Conservation (phyloP, 306 rosid species). For the Styphnolobium japonicum region DNA sequence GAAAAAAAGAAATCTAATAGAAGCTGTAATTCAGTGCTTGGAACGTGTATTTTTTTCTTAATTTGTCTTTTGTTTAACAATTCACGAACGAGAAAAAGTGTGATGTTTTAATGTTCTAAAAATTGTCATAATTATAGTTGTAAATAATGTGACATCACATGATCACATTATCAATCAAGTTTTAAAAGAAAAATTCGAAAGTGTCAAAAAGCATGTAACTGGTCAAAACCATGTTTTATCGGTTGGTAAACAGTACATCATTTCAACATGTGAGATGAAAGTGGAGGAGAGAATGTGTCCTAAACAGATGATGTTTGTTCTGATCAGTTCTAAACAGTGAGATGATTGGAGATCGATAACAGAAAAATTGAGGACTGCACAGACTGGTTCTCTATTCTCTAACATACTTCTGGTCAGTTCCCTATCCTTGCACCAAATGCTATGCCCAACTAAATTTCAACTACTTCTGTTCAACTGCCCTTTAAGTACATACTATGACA, state of each 20-base stretch:
- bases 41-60: no score
- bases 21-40: no score
- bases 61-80: no score
- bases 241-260: conserved; percentile 34
- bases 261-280: conserved; percentile 11
- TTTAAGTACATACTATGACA: background rate
- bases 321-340: background rate
- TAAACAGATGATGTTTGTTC: background rate
- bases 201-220: background rate
- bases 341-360: background rate
- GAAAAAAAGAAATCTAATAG: no score
- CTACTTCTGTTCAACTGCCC: conserved; percentile 54
- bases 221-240: conserved; percentile 14
- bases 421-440: conserved; percentile 35
- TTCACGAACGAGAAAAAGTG: no score
- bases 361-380: background rate
- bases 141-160: background rate
- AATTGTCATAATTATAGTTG: background rate
- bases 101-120: no score
- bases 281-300: background rate
- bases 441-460: conserved; percentile 46
- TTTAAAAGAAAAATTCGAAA: background rate
- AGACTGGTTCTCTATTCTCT: background rate
- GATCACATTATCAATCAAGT: background rate
- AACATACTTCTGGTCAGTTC: background rate